These are phyloP conservation scores for Bretschneidera sinensis DNA, from an alignment of 345 rosid species.

Conservation along the genomic window DNA sequence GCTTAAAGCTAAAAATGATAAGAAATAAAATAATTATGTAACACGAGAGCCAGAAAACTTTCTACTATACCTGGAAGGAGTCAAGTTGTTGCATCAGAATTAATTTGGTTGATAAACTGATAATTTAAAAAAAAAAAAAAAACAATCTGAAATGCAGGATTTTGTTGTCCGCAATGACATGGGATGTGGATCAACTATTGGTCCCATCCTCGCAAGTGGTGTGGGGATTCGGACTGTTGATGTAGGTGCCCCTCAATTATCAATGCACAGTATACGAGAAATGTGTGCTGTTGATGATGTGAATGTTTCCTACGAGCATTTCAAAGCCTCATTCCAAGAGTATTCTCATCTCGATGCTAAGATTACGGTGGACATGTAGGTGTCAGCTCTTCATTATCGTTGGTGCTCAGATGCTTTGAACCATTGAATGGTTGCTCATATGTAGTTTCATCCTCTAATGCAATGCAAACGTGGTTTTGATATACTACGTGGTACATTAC, in stretches of 20 bases:
- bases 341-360: constrained; percentile 61
- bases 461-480: no score
- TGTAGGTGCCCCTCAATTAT: constrained; percentile 92
- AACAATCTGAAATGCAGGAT: constrained; percentile 61
- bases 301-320: constrained; percentile 71
- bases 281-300: constrained; percentile 93
- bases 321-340: constrained; percentile 82
- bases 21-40: no score
- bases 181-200: constrained; percentile 94
- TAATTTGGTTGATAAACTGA: not conserved
- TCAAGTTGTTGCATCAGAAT: not conserved
- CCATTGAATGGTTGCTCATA: no score
- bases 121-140: no score
- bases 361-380: constrained; percentile 53
- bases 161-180: constrained; percentile 96
- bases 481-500: not conserved
- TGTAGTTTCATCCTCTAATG: no score
- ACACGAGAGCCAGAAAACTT: no score
- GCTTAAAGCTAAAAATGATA: no score
- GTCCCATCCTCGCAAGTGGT: constrained; percentile 93
- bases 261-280: constrained; percentile 97
- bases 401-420: no score
- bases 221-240: constrained; percentile 93
- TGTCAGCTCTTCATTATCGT: not conserved
- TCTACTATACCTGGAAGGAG: not conserved